Evolutionary conservation across 768 basidiomycete species (phyloP), one percentile per base, ranked within the genome.

Genomic region (Lactarius sp.): DNA sequence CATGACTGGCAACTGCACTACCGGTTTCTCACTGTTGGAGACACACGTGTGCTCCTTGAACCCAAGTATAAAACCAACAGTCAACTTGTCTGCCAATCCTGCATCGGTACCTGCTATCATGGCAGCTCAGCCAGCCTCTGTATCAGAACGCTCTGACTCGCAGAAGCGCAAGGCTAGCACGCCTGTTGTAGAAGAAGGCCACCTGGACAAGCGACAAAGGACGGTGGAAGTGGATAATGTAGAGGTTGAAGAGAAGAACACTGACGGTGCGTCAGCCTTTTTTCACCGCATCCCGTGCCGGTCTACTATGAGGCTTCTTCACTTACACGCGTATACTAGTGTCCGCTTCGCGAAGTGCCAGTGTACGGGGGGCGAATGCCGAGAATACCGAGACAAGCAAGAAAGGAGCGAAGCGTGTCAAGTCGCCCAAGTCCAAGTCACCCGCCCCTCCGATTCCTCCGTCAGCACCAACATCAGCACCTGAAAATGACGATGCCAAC

Each of bases 21-120:
- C 80, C 39, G 73, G 79, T 12, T 92, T 93, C 76, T 86, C 87
- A 18, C 76, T 94, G n/a, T 78, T 93, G 34, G 85, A 89, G 62
- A 81, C 76, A 3, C 91, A 94, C 69, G 77, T 83, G 27, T 94
- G 91, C 72, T 85, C 86, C 20, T 56, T 78, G 39, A 83, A 85
- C 57, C 70, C 79, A 42, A 68, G 75, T 37, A 65, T 75, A 46
- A 69, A 74, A 27, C 44, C 71, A 2, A 68, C 66, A 16, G 60
- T 62, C 44, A 64, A 64, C 20, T 27, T 64, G 13, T 54, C 62
- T 46, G 41, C 59, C n/a, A 61, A 55, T 27, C 18, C 66, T 33
- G n/a, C 59, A 51, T 20, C 56, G 8, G 54, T 36, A n/a, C 22
- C 65, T 20, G 27, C 47, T 27, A 22, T 42, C 33, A 14, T 55